A percentile compares a stretch with the other conserved stretches of the same genome.
These are phyloP conservation scores for Xylaria longipes DNA, from an alignment of 495 filamentous ascomycete genomes.

Conservation along the genomic window DNA sequence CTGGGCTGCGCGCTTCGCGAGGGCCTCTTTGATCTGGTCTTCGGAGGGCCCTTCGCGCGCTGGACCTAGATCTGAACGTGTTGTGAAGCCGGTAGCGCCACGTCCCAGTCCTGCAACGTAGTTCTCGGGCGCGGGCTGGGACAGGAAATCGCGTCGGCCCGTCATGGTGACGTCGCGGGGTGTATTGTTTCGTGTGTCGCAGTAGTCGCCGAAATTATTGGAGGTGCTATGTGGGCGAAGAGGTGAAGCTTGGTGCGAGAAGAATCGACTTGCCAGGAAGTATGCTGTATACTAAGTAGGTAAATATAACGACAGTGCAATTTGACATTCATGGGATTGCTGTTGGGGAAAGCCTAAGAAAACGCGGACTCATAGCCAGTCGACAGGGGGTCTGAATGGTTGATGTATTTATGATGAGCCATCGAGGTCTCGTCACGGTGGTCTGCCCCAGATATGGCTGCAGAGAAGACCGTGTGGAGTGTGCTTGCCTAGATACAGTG, in stretches of 20 bases:
- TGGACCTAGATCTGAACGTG: constrained; percentile 93
- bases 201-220: background rate
- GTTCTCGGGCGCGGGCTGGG: constrained; percentile 91
- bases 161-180: constrained; percentile 58
- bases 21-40: constrained; percentile 96
- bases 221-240: background rate
- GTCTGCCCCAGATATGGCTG: background rate
- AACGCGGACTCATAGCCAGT: background rate
- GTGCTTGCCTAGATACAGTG: background rate
- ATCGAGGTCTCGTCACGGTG: background rate
- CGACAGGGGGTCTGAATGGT: background rate
- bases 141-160: constrained; percentile 88
- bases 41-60: constrained; percentile 96
- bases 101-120: constrained; percentile 98
- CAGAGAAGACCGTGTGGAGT: background rate
- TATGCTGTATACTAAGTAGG: background rate
- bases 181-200: background rate
- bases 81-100: constrained; percentile 98
- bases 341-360: background rate
- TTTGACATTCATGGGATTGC: background rate
- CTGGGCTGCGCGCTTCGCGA: constrained; percentile 87
- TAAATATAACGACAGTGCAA: background rate
- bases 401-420: background rate
- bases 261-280: background rate
- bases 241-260: background rate